Percentiles rank a stretch among this genome's conserved stretches.
Evolutionary conservation across 352 stramenopile genomes (phyloP).

Genomic region (Pythium dissimile): DNA sequence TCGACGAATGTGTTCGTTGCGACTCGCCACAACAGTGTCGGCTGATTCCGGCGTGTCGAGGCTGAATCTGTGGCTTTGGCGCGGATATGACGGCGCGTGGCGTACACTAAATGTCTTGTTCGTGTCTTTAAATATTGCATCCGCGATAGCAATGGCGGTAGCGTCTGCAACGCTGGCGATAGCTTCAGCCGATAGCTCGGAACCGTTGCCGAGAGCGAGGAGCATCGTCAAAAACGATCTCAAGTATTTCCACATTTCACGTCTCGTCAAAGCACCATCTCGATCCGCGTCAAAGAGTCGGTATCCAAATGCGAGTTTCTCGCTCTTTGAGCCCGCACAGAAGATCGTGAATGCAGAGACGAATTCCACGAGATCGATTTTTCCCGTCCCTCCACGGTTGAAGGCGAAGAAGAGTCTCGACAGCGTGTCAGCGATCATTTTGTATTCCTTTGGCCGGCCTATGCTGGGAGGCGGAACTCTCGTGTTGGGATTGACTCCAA

Average conservation of each 20-base stretch:
- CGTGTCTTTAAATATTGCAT: conserved; percentile 81
- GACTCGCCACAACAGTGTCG: conserved; percentile 36
- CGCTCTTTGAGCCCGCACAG: conserved; percentile 93
- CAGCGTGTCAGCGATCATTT: conserved; percentile 74
- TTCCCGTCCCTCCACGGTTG: conserved; percentile 78
- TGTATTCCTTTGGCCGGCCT: conserved; percentile 58
- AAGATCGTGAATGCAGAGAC: conserved; percentile 93
- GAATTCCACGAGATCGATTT: conserved; percentile 89
- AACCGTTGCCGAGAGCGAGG: conserved; percentile 90
- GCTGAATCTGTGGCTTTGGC: conserved; percentile 46
- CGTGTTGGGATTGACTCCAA: conserved; percentile 57
- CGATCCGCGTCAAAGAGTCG: conserved; percentile 90
- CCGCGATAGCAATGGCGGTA: conserved; percentile 77
- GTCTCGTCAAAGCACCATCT: conserved; percentile 86
- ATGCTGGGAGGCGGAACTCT: conserved; percentile 58
- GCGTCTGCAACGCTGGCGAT: conserved; percentile 79
- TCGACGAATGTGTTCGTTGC: conserved; percentile 22
- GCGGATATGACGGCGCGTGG: conserved; percentile 24
- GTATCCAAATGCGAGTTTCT: conserved; percentile 91
- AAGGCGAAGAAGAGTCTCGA: conserved; percentile 85
- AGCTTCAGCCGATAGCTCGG: conserved; percentile 73
- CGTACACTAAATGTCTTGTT: conserved; percentile 74
- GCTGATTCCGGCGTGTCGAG: conserved; percentile 49
- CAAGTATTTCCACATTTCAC: conserved; percentile 92
- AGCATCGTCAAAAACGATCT: conserved; percentile 94